These are phyloP conservation scores for Globisporangium emineosum DNA, from an alignment of 352 stramenopile species.

Conservation along the genomic window DNA sequence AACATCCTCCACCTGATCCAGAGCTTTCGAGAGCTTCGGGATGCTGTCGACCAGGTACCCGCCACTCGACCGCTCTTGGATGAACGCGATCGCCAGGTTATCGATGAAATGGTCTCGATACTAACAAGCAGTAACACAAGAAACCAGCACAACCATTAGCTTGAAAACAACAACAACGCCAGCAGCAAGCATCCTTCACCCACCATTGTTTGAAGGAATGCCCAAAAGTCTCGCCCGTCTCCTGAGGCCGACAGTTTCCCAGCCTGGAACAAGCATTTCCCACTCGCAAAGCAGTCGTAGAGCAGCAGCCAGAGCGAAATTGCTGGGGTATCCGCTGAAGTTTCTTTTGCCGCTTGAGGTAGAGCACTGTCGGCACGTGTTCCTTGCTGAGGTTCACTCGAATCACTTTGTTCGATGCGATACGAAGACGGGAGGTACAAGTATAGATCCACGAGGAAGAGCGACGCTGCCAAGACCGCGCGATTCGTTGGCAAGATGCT, in stretches of 20 bases:
- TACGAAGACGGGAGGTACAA: conserved; percentile 70
- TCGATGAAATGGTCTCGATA: conserved; percentile 31
- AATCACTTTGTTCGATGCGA: conserved; percentile 16
- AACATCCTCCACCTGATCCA: conserved; percentile 9
- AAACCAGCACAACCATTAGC: not conserved
- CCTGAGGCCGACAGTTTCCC: conserved; percentile 13
- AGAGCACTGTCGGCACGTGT: not conserved
- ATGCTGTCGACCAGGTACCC: conserved; percentile 34
- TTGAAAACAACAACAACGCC: conserved; percentile 5
- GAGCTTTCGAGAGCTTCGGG: conserved; percentile 16
- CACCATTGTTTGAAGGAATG: conserved; percentile 49
- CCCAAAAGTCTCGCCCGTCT: conserved; percentile 48
- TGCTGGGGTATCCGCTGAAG: conserved; percentile 21
- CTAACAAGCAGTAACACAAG: conserved; percentile 7
- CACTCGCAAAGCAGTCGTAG: conserved; percentile 31
- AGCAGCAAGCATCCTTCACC: not conserved
- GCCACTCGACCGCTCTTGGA: conserved; percentile 35
- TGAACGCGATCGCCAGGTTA: conserved; percentile 34
- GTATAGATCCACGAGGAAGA: conserved; percentile 77
- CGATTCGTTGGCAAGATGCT: conserved; percentile 33
- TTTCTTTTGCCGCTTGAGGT: not conserved
- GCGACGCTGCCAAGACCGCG: conserved; percentile 42
- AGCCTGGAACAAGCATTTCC: conserved; percentile 22
- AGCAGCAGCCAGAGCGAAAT: conserved; percentile 66
- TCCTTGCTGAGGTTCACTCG: not conserved